Percentiles rank a stretch among this genome's conserved stretches.
phyloP scores from a whole-genome alignment of 768 basidiomycete genomes.

The Tricholoma sp. region DNA sequence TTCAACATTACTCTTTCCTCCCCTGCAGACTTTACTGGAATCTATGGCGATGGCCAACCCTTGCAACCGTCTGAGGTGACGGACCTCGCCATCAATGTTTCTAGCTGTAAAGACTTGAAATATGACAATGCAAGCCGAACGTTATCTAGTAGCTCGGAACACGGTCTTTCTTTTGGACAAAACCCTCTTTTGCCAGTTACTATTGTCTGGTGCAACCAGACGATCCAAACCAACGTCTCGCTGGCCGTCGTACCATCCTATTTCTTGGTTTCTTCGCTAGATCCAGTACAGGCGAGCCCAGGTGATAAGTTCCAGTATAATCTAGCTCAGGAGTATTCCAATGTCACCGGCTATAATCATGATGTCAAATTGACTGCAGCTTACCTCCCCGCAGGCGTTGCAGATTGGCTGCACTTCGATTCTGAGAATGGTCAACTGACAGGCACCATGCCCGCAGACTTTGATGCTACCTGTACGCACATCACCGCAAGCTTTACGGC shows the following conservation, averaged over 20 bases:
- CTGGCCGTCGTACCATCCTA: conserved; percentile 68
- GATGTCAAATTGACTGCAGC: conserved; percentile 52
- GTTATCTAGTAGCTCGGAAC: conserved; percentile 61
- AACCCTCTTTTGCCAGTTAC: conserved; percentile 49
- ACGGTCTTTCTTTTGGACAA: conserved; percentile 27
- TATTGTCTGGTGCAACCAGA: conserved; percentile 67
- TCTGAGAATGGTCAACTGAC: conserved; percentile 35
- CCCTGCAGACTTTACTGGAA: conserved; percentile 53
- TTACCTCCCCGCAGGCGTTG: conserved; percentile 46
- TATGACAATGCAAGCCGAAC: conserved; percentile 53
- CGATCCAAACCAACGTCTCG: conserved; percentile 55
- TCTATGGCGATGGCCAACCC: conserved; percentile 56
- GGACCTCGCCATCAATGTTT: conserved; percentile 53
- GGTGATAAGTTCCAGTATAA: conserved; percentile 48
- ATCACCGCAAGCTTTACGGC: conserved; percentile 60
- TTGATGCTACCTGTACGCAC: conserved; percentile 24
- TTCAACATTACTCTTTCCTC: conserved; percentile 52
- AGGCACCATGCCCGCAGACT: conserved; percentile 52
- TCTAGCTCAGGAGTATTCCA: conserved; percentile 53
- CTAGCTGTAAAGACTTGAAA: conserved; percentile 48
- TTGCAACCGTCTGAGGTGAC: conserved; percentile 58
- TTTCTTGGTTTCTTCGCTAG: conserved; percentile 56
- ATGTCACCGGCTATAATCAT: conserved; percentile 32
- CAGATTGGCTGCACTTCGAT: conserved; percentile 52
- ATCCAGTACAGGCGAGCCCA: conserved; percentile 49